Base-by-base conservation (phyloP, 2,329 filamentous ascomycete genomes). In the Thyridium curvatum region DNA sequence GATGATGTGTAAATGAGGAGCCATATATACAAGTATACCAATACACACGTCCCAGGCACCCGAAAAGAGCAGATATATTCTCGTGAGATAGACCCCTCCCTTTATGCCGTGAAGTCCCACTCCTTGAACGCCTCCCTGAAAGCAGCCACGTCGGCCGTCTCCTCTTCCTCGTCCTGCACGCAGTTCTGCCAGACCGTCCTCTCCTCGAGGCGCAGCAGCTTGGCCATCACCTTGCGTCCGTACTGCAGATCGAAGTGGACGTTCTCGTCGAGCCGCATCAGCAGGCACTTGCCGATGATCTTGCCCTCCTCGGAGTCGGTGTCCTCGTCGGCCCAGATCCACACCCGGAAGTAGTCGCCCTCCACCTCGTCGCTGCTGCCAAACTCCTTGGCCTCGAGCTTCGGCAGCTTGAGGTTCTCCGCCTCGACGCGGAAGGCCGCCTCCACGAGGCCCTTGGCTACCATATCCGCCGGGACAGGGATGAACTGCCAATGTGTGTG, bases 401-500 rank as follows among this genome's bases (percentile, higher is more conserved):
- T 49, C 1, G 78, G 76, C 40, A 77, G 74, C 40, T 68, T 60
- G 34, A 69, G 56, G 49, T 94, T 94, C 57, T 94, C 85, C 0
- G 88, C 89, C 55, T 95, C 81, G 2, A 94, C 86, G 38, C 83
- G 82, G 65, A 98, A 96, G 0, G 83, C 91, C 0, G 86, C 87
- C 58, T 95, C 88, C 0, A 94, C 86, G 2, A 94, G 69, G 0
- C 86, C 85, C 34, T 79, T 79, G 15, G 64, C 66, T 37, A 95
- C 74, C 33, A 87, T 66, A 9, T 84, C 72, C 0, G 74, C 68
- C 0, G 84, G 77, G 1, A 94, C 69, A 1, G 93, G 88, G 21
- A 97, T 66, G 49, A 94, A 84, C 61, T 98, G 94, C 93, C 90
- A 96, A 55, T 97, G 91, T 2, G 83, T 74, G 57, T 98, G 93